Evolutionary conservation across 2,329 filamentous ascomycete genomes (phyloP), one percentile per base, ranked within the genome.

Genomic region (Fonsecaea nubica): DNA sequence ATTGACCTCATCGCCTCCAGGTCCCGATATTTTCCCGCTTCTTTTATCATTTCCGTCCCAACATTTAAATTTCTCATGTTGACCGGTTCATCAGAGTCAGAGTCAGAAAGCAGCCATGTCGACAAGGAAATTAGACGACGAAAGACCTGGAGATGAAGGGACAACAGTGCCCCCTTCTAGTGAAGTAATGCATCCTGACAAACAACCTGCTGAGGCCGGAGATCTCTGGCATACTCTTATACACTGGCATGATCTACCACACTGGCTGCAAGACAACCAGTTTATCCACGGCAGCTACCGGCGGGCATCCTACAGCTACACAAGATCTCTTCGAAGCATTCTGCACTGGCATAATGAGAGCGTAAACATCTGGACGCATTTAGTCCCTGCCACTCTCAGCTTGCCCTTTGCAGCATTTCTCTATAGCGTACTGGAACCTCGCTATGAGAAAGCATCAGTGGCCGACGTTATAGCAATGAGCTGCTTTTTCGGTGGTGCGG

Each of bases 401-500:
- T 48, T 73, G 38, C 71, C 71, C 5, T 45, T 58, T 6, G 79
- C 81, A 1, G 85, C 82, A 0, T 80, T 85, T 58, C 78, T 93
- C 12, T 87, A 89, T 77, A 75, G 77, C 30, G 78, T 83, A 57
- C 79, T 93, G 42, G 81, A 82, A 12, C 86, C 90, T 42, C 86
- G 91, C 8, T 94, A 93, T 74, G 82, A 82, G 8, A 81, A 84
- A 2, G 90, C 91, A 6, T 83, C 82, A 8, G 66, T 75, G 8
- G 79, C 84, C 2, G 92, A 96, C 76, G 82, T 92, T n/a, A 69
- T 87, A 40, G 91, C 87, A 35, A 92, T 96, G 76, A 80, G 82
- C 0, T 93, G 89, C 79, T 97, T 95, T 83, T 93, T 96, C 74
- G 81, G 82, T 30, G 92, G 92, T 53, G 91, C 90, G 1, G 84